Base-by-base conservation (phyloP, 2,329 filamentous ascomycete genomes). In the Fusarium annulatum region DNA sequence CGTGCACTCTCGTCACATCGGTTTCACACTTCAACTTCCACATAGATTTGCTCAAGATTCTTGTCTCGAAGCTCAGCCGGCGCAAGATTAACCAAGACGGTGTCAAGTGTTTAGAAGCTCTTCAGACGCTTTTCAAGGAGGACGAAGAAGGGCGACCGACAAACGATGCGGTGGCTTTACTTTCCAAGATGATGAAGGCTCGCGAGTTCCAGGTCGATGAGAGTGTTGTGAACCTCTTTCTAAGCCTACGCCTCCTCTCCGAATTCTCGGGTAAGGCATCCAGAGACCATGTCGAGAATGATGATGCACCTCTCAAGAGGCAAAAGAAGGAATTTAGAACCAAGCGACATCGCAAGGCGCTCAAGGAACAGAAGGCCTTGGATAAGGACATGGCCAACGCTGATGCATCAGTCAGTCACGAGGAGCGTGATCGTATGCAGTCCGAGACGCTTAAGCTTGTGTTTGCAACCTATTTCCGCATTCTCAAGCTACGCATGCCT, bases 21-120 rank as follows among this genome's bases (percentile, higher is more conserved):
- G 95, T 98, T 2, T 94, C 96, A 7, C 97, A 99, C 84, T 99
- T 99, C 89, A 99, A 99, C 86, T 98, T 97, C 82, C 92, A 96
- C 45, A 89, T 88, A 55, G 96, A 99, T 60, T 86, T 99, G 60
- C 85, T 99, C 69, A 94, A 94, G 82, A 96, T 98, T 65, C 81
- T 99, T 19, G 91, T 97, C 28, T 91, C 91, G 75, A 96, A 96
- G 81, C 86, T 99, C 41, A 95, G 94, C 78, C 89, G 87, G 64
- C 90, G 91, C 75, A 89, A 88, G 61, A 84, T 94, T 2, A 94
- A 97, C 79, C 87, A 87, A 5, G 92, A 97, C 71, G 96, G 94
- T 74, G 82, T 88, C 71, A 95, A 94, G 81, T 97, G 94, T 76
- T 87, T 92, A 16, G 87, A 93, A 70, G 92, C 95, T 0, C 82